These are phyloP conservation scores for Areca catechu DNA, from an alignment of 176 grass and related monocot genomes.

Conservation along the genomic window DNA sequence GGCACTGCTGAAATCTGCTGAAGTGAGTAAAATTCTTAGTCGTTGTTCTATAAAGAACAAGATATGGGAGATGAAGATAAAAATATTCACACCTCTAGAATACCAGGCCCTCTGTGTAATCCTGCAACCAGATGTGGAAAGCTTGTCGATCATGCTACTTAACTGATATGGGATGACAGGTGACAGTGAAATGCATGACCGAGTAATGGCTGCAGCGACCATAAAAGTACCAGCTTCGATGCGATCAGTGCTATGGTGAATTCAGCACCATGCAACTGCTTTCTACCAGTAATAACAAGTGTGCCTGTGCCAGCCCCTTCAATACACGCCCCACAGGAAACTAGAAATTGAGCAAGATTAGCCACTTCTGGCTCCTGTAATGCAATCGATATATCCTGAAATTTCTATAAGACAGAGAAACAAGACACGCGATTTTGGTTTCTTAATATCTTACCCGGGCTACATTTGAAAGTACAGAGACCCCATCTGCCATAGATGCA, in stretches of 20 bases:
- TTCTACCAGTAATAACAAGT: constrained; percentile 8
- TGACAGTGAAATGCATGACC: constrained; percentile 9
- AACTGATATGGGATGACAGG: constrained; percentile 10
- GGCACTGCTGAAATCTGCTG: constrained; percentile 4
- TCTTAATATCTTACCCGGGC: constrained; percentile 1
- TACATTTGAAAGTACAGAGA: constrained; percentile 11
- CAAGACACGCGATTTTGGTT: not conserved
- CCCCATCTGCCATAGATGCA: constrained; percentile 14
- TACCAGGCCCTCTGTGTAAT: not conserved
- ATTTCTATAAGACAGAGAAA: not conserved
- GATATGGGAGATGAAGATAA: not conserved
- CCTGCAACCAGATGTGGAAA: constrained; percentile 10
- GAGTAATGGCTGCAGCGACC: constrained; percentile 17
- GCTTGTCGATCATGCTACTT: constrained; percentile 11
- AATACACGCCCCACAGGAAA: constrained; percentile 11
- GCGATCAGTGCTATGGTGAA: constrained; percentile 11
- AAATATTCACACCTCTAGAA: constrained; percentile 3
- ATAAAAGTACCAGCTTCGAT: constrained; percentile 18
- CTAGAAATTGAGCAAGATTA: constrained; percentile 12
- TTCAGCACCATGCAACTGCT: constrained; percentile 9
- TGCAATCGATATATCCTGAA: not conserved
- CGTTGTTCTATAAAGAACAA: too few species aligned
- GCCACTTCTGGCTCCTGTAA: constrained; percentile 17
- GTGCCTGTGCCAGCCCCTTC: constrained; percentile 11
- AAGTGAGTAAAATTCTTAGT: too few species aligned